These are phyloP conservation scores for Aureobasidium lini DNA, from an alignment of 2,329 filamentous ascomycete species.

Conservation along the genomic window DNA sequence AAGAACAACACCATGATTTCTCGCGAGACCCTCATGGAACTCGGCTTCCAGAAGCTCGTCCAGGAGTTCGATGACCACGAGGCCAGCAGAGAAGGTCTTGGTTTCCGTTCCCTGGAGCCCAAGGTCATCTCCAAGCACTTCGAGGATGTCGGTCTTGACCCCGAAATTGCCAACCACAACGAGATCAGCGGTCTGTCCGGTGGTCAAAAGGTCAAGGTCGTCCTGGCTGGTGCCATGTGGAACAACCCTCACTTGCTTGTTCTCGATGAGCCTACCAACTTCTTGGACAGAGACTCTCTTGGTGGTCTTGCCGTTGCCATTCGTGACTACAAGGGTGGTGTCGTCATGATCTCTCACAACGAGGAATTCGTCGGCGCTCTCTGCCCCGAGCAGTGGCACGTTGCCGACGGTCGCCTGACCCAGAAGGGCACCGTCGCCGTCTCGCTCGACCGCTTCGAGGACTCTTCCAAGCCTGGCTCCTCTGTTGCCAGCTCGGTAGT, in stretches of 20 bases:
- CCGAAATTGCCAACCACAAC: slow-evolving; percentile 98
- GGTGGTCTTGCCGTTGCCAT: slow-evolving; percentile 96
- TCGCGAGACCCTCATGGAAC: slow-evolving; percentile 78
- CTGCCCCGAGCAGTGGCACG: slow-evolving; percentile 93
- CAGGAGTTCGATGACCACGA: slow-evolving; percentile 99
- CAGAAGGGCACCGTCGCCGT: slow-evolving; percentile 73
- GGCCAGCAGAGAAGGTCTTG: slow-evolving; percentile 94
- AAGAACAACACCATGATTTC: slow-evolving; percentile 92
- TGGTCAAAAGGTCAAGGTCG: slow-evolving; percentile 98
- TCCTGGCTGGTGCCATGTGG: slow-evolving; percentile 65
- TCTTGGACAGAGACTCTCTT: slow-evolving; percentile 94
- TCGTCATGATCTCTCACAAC: slow-evolving; percentile 99
- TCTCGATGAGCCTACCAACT: slow-evolving; percentile 97
- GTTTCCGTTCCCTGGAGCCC: slow-evolving; percentile 87
- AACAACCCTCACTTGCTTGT: slow-evolving; percentile 98
- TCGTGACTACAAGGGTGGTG: slow-evolving; percentile 94
- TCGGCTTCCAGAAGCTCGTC: slow-evolving; percentile 85
- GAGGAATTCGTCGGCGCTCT: slow-evolving; percentile 96
- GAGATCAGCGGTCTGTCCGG: slow-evolving; percentile 93
- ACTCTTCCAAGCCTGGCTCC: slow-evolving; percentile 57
- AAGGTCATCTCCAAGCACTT: slow-evolving; percentile 97
- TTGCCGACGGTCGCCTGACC: slow-evolving; percentile 78
- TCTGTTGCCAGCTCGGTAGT: slow-evolving; percentile 47
- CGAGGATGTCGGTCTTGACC: slow-evolving; percentile 90
- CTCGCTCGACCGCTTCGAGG: slow-evolving; percentile 78